Evolutionary conservation across 2,329 filamentous ascomycete genomes (phyloP).

Genomic region (Aspergillus novoparasiticus): DNA sequence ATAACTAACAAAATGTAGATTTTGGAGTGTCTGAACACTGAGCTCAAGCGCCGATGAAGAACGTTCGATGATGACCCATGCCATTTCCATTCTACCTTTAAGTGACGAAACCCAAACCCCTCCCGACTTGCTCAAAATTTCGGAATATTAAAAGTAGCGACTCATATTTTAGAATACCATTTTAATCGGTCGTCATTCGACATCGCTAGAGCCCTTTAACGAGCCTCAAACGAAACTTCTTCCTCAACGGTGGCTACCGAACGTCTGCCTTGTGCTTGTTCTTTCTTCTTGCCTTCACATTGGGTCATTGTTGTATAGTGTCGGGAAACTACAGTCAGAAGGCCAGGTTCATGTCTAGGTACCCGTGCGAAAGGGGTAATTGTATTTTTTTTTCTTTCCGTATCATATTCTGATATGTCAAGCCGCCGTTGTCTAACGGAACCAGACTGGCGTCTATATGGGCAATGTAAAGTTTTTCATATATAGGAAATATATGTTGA

Average conservation of each 20-base stretch:
- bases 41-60: slow-evolving; percentile 37
- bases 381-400: not conserved
- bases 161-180: slow-evolving; percentile 1
- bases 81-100: slow-evolving; percentile 12
- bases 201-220: slow-evolving; percentile 7
- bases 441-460: not conserved
- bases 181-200: slow-evolving; percentile 15
- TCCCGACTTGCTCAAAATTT: slow-evolving; percentile 11
- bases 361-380: not conserved
- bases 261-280: slow-evolving; percentile 1
- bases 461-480: slow-evolving; percentile 1
- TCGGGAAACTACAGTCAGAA: slow-evolving; percentile 4
- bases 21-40: slow-evolving; percentile 39
- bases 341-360: not conserved
- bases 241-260: not conserved
- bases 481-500: slow-evolving; percentile 4
- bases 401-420: not conserved
- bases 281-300: slow-evolving; percentile 9
- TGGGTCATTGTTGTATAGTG: slow-evolving; percentile 19
- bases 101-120: slow-evolving; percentile 10
- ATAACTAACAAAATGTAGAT: slow-evolving; percentile 26
- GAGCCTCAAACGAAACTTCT: not conserved
- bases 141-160: slow-evolving; percentile 1
- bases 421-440: not conserved
- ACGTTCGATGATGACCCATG: slow-evolving; percentile 14